Evolutionary conservation across 2,329 filamentous ascomycete genomes (phyloP).

Genomic region (Calonectria pteridis): DNA sequence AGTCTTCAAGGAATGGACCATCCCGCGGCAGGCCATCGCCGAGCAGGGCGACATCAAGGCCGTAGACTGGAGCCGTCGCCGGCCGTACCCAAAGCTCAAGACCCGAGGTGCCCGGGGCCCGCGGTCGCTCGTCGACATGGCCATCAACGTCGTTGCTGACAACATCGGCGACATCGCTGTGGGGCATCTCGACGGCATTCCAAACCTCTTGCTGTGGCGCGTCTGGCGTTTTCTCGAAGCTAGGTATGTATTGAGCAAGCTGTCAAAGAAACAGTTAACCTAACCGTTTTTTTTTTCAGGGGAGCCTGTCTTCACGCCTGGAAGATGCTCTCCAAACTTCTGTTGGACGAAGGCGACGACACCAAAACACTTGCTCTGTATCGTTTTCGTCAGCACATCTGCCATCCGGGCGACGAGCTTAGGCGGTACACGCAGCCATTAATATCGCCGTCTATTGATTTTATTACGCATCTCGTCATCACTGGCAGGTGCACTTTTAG

Average conservation of each 20-base stretch:
- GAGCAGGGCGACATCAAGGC: slow-evolving; percentile 35
- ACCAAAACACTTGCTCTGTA: slow-evolving; percentile 53
- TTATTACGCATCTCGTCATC: slow-evolving; percentile 57
- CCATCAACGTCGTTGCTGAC: slow-evolving; percentile 52
- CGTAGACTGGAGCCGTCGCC: slow-evolving; percentile 52
- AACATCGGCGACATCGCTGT: slow-evolving; percentile 52
- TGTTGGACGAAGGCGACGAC: slow-evolving; percentile 48
- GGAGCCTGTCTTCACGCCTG: slow-evolving; percentile 55
- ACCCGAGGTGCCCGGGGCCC: slow-evolving; percentile 48
- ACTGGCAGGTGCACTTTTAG: slow-evolving; percentile 51
- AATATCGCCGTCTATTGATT: slow-evolving; percentile 51
- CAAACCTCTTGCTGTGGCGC: slow-evolving; percentile 50
- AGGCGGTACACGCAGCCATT: slow-evolving; percentile 53
- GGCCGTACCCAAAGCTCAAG: slow-evolving; percentile 45
- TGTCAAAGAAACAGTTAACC: slow-evolving; percentile 3
- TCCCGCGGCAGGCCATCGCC: slow-evolving; percentile 44
- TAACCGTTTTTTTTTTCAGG: slow-evolving; percentile 32
- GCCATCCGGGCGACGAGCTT: slow-evolving; percentile 50
- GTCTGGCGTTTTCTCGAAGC: slow-evolving; percentile 56
- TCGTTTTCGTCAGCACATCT: slow-evolving; percentile 55
- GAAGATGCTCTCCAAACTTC: slow-evolving; percentile 53
- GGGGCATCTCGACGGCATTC: slow-evolving; percentile 51
- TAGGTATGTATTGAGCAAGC: slow-evolving; percentile 43
- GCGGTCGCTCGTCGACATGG: slow-evolving; percentile 54
- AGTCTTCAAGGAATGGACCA: slow-evolving; percentile 53